These are phyloP conservation scores for Sclerotinia subarctica DNA, from an alignment of 2,329 filamentous ascomycete species.

Conservation along the genomic window DNA sequence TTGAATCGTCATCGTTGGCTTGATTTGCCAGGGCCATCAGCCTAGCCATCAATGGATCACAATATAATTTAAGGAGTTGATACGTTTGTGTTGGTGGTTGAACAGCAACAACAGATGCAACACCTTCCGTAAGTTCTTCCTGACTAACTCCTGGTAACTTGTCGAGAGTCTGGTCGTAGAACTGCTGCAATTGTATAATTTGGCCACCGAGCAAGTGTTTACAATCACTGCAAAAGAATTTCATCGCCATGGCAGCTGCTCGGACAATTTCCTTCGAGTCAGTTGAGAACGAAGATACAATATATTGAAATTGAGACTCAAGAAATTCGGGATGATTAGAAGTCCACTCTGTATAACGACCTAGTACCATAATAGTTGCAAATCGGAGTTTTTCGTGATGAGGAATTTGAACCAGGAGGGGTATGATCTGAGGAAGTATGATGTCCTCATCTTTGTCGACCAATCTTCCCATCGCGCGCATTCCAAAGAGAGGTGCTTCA, in stretches of 20 bases:
- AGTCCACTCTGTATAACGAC: conserved; percentile 97
- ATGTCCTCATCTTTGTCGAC: conserved; percentile 84
- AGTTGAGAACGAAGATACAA: conserved; percentile 87
- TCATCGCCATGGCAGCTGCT: conserved; percentile 89
- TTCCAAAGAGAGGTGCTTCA: conserved; percentile 89
- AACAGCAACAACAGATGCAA: conserved; percentile 84
- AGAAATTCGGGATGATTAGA: conserved; percentile 88
- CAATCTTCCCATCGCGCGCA: conserved; percentile 96
- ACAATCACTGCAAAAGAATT: conserved; percentile 96
- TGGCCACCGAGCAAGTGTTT: conserved; percentile 80
- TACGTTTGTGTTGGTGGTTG: conserved; percentile 80
- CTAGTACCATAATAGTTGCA: conserved; percentile 95
- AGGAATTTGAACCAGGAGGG: conserved; percentile 88
- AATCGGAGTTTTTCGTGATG: conserved; percentile 98
- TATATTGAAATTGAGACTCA: conserved; percentile 90
- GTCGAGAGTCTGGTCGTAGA: conserved; percentile 88
- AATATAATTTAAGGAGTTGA: conserved; percentile 84
- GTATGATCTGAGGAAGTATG: conserved; percentile 88
- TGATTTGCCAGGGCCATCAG: conserved; percentile 84
- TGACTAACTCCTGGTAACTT: conserved; percentile 82
- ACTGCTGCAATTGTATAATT: conserved; percentile 81
- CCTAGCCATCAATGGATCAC: conserved; percentile 81
- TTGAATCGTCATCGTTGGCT: conserved; percentile 77
- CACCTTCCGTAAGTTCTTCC: conserved; percentile 94
- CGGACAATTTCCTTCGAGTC: conserved; percentile 86